A percentile compares a stretch with the other conserved stretches of the same genome.
These are phyloP conservation scores for Talaromyces atroroseus DNA, from an alignment of 2,329 filamentous ascomycete species.

Conservation along the genomic window DNA sequence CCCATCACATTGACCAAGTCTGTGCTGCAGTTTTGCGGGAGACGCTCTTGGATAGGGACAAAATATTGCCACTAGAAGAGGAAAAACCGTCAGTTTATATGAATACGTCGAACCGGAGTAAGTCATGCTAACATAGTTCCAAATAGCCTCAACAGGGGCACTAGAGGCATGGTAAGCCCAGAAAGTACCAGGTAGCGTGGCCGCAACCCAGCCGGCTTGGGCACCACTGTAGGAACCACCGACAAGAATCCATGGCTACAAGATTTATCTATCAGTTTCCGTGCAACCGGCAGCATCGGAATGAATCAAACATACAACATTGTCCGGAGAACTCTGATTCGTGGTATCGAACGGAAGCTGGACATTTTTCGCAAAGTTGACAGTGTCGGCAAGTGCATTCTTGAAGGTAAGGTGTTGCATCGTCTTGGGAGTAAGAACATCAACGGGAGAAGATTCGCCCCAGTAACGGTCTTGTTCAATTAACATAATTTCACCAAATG, in stretches of 20 bases:
- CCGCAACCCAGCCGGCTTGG: constrained; percentile 52
- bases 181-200: constrained; percentile 50
- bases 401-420: constrained; percentile 51
- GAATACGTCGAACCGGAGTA: no score
- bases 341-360: constrained; percentile 48
- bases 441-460: constrained; percentile 52
- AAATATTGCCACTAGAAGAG: constrained; percentile 51
- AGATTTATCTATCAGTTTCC: not conserved
- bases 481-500: not conserved
- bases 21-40: constrained; percentile 54
- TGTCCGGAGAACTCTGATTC: constrained; percentile 7
- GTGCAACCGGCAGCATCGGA: not conserved
- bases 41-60: constrained; percentile 51
- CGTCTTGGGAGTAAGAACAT: constrained; percentile 47
- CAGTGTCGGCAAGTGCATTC: constrained; percentile 51
- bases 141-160: constrained; percentile 52
- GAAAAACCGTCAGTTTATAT: no score
- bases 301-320: constrained; percentile 1
- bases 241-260: constrained; percentile 50
- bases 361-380: constrained; percentile 50
- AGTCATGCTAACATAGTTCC: constrained; percentile 40
- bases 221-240: constrained; percentile 56
- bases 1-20: constrained; percentile 50
- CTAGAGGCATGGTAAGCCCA: constrained; percentile 57
- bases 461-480: constrained; percentile 49